Evolutionary conservation across 306 rosid species (phyloP), one percentile per base, ranked within the genome.

Genomic region (Cucumis hystrix): DNA sequence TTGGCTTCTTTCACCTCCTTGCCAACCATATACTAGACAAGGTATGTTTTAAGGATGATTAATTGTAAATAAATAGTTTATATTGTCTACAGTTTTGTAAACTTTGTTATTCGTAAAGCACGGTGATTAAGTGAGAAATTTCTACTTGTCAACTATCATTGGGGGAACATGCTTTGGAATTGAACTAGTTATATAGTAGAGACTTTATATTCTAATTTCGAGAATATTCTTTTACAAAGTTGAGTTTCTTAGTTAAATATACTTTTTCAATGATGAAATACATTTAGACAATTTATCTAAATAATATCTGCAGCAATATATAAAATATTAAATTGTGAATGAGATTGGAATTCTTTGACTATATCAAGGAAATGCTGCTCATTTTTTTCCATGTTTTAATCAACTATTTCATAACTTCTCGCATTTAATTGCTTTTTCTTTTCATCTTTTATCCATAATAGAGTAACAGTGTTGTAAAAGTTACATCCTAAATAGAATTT

Each of bases 1-100:
- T 18, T 92, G 99, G 97, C 97, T 95, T 83, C 96, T 92, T 81
- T 95, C 99, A 74, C 97, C 97, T 83, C 99, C 99, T 49, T 95
- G 99, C 85, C 99, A 95, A 84, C 99, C 99, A 28, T 92, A 95
- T 84, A 92, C 99, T 10, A 84, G 99, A 84, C 99, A 95, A 87
- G 97, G 99, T 88, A 54, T 40, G 64, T n/a, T 78, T 65, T 7
- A 1, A 2, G 3, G 23, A 51, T 1, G 8, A 57, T 54, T 70
- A 43, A 72, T 15, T 12, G 59, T 72, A 28, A 49, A 51, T 47
- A 49, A 16, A 47, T 72, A 25, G 30, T 51, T 9, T 23, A 30
- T 30, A 71, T 70, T 4, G 8, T 15, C 20, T 15, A 4, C 57
- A 25, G 37, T 30, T 71, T 21, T 47, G 5, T 47, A 47, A 47